phyloP scores from a whole-genome alignment of 1,284 basidiomycete genomes.

The Marasmius tenuissimus region DNA sequence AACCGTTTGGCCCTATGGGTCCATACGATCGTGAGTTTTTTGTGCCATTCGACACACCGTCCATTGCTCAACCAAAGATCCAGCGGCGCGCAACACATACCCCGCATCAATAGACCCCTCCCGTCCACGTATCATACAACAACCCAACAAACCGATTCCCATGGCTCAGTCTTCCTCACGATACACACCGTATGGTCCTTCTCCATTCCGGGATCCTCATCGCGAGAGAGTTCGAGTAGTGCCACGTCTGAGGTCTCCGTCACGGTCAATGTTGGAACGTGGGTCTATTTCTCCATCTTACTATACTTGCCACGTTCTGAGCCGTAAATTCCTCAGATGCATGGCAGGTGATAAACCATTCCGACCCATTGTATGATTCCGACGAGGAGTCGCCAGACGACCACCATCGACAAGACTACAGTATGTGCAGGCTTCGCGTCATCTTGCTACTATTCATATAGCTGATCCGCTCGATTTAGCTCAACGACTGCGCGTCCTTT shows the following conservation, averaged over 20 bases:
- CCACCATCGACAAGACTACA: constrained; percentile 51
- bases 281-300: constrained; percentile 22
- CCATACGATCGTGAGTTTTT: background rate
- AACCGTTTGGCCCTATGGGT: background rate
- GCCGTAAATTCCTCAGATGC: constrained; percentile 41
- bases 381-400: constrained; percentile 60
- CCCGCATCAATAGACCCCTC: background rate
- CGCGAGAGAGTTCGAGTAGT: background rate
- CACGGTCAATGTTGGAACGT: constrained; percentile 53
- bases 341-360: constrained; percentile 53
- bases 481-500: constrained; percentile 58
- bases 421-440: constrained; percentile 32
- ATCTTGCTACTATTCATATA: background rate
- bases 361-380: constrained; percentile 53
- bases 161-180: background rate
- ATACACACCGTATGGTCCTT: constrained; percentile 12
- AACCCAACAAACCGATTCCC: background rate
- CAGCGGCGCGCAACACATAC: background rate
- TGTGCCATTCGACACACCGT: background rate
- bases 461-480: constrained; percentile 31
- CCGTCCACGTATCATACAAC: background rate
- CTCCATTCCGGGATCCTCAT: background rate
- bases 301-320: constrained; percentile 5
- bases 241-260: constrained; percentile 13
- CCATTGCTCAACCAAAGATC: background rate